phyloP scores from a whole-genome alignment of 202 grass and related monocot genomes.

The Bolboschoenoplectus hybrid region DNA sequence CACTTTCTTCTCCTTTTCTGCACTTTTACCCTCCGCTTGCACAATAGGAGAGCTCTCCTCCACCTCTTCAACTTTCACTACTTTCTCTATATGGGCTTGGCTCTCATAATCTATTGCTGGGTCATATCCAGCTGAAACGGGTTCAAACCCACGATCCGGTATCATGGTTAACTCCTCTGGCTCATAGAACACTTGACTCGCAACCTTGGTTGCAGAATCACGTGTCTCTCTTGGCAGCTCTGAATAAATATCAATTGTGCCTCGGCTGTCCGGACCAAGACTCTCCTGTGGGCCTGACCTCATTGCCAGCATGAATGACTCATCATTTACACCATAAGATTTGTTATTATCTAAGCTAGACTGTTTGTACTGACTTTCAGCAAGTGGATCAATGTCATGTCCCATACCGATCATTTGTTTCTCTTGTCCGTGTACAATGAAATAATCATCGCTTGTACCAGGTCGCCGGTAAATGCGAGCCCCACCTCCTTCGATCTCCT shows the following conservation, averaged over 20 bases:
- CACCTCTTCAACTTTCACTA: slow-evolving; percentile 49
- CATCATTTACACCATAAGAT: slow-evolving; percentile 50
- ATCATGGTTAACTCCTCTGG: slow-evolving; percentile 75
- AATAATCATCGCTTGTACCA: slow-evolving; percentile 59
- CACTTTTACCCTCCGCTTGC: slow-evolving; percentile 53
- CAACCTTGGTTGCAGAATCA: slow-evolving; percentile 43
- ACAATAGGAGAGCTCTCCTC: slow-evolving; percentile 45
- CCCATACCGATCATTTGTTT: slow-evolving; percentile 51
- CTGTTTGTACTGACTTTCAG: slow-evolving; percentile 54
- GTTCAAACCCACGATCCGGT: slow-evolving; percentile 65
- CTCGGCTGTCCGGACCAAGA: slow-evolving; percentile 50
- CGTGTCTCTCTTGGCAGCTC: slow-evolving; percentile 50
- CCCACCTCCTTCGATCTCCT: slow-evolving; percentile 82
- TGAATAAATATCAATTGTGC: slow-evolving; percentile 74
- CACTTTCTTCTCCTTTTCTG: slow-evolving; percentile 69
- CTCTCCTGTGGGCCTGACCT: slow-evolving; percentile 59
- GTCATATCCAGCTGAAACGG: slow-evolving; percentile 66
- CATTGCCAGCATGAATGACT: slow-evolving; percentile 91
- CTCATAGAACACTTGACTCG: slow-evolving; percentile 68
- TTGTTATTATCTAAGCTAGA: slow-evolving; percentile 54
- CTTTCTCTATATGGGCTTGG: slow-evolving; percentile 49
- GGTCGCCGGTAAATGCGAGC: slow-evolving; percentile 47
- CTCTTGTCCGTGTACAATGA: slow-evolving; percentile 68
- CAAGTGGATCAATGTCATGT: slow-evolving; percentile 62
- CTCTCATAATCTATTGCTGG: slow-evolving; percentile 74